Conservation (phyloP, 2,329 filamentous ascomycete species). For the Simplicillium sp. region DNA sequence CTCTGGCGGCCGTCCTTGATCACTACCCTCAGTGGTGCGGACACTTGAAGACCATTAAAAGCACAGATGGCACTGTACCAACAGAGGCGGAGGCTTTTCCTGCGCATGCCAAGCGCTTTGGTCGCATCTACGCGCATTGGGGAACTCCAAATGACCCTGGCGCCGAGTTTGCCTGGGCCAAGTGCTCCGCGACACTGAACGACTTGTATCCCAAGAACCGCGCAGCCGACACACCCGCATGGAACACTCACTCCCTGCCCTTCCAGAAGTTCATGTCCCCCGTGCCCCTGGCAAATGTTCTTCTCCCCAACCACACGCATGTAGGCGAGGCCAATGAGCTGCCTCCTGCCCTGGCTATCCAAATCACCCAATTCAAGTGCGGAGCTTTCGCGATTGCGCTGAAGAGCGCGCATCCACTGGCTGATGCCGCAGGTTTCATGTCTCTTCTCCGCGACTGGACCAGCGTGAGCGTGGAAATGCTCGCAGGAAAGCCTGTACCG, state of each 20-base stretch:
- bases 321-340: not conserved
- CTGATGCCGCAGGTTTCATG: constrained; percentile 12
- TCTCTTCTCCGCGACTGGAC: constrained; percentile 14
- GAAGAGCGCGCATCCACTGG: constrained; percentile 13
- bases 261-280: constrained; percentile 8
- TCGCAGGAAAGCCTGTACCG: not conserved
- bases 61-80: constrained; percentile 4
- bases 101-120: constrained; percentile 11
- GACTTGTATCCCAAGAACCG: constrained; percentile 8
- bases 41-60: constrained; percentile 8
- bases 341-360: constrained; percentile 10
- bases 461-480: not conserved
- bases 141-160: constrained; percentile 10
- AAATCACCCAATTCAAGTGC: constrained; percentile 12
- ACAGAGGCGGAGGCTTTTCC: constrained; percentile 9
- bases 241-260: constrained; percentile 5
- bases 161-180: constrained; percentile 10
- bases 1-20: constrained; percentile 6
- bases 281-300: constrained; percentile 1
- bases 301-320: not conserved
- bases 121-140: constrained; percentile 12
- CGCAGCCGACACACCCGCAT: constrained; percentile 2
- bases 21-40: constrained; percentile 13
- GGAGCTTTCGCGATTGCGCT: constrained; percentile 11
- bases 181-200: constrained; percentile 6